phyloP scores from a whole-genome alignment of 805 yeast species.

The Metschnikowia bowlesiae region DNA sequence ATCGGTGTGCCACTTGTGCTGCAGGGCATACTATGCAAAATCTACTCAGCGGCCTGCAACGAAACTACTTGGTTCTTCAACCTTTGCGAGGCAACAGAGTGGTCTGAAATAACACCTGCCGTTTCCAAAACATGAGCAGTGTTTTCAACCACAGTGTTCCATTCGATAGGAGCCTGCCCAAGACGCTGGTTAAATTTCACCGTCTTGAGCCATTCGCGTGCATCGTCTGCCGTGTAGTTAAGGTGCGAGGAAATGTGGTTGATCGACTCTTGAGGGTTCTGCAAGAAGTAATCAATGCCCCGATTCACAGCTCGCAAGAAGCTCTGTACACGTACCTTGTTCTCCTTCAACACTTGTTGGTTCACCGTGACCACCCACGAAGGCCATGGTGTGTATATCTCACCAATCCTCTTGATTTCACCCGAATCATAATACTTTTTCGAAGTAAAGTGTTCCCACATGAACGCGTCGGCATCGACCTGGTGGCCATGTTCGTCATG shows the following conservation, averaged over 20 bases:
- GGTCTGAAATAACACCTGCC: conserved; percentile 55
- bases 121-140: conserved; percentile 54
- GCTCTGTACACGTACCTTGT: conserved; percentile 20
- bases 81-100: conserved; percentile 24
- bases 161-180: conserved; percentile 40
- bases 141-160: conserved; percentile 45
- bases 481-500: conserved; percentile 29
- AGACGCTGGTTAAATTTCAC: conserved; percentile 55
- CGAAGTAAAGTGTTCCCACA: conserved; percentile 95
- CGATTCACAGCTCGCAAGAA: conserved; percentile 55
- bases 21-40: not conserved
- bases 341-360: conserved; percentile 29
- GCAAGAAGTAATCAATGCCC: conserved; percentile 65
- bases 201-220: conserved; percentile 75
- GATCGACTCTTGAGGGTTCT: conserved; percentile 60
- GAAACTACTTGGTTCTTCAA: conserved; percentile 21
- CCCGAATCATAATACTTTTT: conserved; percentile 75
- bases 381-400: conserved; percentile 94
- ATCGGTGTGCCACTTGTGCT: no score
- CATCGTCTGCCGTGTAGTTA: conserved; percentile 76
- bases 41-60: not conserved
- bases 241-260: conserved; percentile 59
- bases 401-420: conserved; percentile 80
- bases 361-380: conserved; percentile 78
- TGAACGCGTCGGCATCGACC: conserved; percentile 66